Percentiles rank a stretch among this genome's conserved stretches.
Conservation (phyloP, 1,284 basidiomycete species). For the Kalmanozyma brasiliensis region DNA sequence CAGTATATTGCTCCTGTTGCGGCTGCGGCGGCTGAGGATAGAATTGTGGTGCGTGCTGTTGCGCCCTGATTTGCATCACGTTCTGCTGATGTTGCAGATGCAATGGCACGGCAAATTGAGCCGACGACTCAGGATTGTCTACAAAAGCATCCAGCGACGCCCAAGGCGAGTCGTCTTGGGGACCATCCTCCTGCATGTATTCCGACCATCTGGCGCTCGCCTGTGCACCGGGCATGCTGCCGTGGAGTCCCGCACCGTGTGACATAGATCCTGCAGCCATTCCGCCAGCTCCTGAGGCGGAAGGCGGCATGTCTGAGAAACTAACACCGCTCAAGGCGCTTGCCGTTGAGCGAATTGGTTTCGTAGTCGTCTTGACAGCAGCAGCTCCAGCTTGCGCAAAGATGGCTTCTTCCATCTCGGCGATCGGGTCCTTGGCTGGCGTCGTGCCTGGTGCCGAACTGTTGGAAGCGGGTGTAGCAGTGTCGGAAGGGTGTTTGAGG, state of each 20-base stretch:
- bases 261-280: background rate
- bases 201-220: conserved; percentile 42
- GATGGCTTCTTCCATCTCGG: conserved; percentile 50
- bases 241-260: background rate
- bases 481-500: conserved; percentile 2
- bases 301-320: conserved; percentile 31
- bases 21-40: background rate
- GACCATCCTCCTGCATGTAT: conserved; percentile 42
- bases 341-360: background rate
- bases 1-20: background rate
- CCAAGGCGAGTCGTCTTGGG: conserved; percentile 56
- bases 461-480: background rate
- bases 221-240: background rate
- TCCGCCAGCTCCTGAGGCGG: background rate
- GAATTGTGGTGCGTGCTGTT: background rate
- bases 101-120: conserved; percentile 37
- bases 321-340: conserved; percentile 14
- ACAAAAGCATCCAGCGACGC: conserved; percentile 54
- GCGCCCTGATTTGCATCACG: conserved; percentile 17
- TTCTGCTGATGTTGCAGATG: conserved; percentile 19
- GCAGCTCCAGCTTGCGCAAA: conserved; percentile 50
- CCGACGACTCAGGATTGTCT: conserved; percentile 42
- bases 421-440: conserved; percentile 14
- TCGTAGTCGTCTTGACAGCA: conserved; percentile 9
- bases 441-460: background rate